Percentiles rank a stretch among this genome's conserved stretches.
Evolutionary conservation across 139 green algal species (phyloP).

Genomic region (Ostreobium quekettii): DNA sequence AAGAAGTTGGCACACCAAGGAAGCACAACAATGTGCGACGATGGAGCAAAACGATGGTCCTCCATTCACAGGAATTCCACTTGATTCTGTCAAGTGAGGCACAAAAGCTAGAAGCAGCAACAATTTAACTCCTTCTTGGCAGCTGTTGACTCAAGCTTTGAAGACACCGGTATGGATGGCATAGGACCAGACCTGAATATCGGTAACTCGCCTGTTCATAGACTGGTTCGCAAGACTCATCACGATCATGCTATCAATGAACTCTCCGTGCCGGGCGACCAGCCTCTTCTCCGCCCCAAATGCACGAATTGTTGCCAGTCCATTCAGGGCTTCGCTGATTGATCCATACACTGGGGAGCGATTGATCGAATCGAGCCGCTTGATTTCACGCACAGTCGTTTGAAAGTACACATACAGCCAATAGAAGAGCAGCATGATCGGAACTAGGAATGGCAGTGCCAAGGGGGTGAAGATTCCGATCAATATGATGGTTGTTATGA

Average conservation of each 20-base stretch:
- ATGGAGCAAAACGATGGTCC: background rate
- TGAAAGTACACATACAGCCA: slow-evolving; percentile 57
- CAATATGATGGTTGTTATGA: slow-evolving; percentile 53
- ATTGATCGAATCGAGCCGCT: slow-evolving; percentile 70
- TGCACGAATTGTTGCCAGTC: slow-evolving; percentile 55
- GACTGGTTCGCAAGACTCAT: slow-evolving; percentile 43
- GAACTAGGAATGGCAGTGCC: slow-evolving; percentile 52
- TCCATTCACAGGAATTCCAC: background rate
- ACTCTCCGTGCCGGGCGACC: slow-evolving; percentile 17
- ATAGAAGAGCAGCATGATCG: slow-evolving; percentile 57
- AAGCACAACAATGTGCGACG: too few species aligned
- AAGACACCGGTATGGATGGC: too few species aligned
- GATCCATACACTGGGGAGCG: slow-evolving; percentile 67
- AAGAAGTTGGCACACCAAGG: too few species aligned
- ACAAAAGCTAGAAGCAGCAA: background rate
- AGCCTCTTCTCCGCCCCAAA: slow-evolving; percentile 34
- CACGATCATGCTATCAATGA: slow-evolving; percentile 37
- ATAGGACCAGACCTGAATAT: too few species aligned
- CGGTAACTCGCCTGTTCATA: slow-evolving; percentile 49
- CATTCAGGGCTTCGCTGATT: slow-evolving; percentile 64
- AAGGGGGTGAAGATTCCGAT: slow-evolving; percentile 53
- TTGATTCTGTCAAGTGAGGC: background rate
- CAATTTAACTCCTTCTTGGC: slow-evolving; percentile 2
- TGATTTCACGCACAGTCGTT: slow-evolving; percentile 55
- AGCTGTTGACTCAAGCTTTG: too few species aligned